These are phyloP conservation scores for Uronychia binucleata DNA, from an alignment of 73 alveolate genomes.

Conservation along the genomic window DNA sequence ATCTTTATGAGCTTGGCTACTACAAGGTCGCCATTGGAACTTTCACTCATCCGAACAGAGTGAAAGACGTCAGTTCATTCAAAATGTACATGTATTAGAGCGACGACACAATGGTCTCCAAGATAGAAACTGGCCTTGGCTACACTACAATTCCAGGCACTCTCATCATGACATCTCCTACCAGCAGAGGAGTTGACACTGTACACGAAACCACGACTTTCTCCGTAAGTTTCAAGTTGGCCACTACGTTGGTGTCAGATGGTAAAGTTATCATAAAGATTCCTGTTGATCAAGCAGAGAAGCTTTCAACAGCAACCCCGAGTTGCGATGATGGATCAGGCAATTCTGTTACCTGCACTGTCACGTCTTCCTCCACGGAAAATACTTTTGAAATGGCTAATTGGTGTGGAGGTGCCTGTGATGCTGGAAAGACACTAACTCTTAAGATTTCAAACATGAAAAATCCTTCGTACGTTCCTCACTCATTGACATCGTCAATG, in stretches of 20 bases:
- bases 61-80: conserved; percentile 7
- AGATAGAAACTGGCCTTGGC: neutral
- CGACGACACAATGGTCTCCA: neutral
- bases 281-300: conserved; percentile 17
- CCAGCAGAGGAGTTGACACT: neutral
- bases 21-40: neutral
- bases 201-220: conserved; percentile 5
- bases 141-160: conserved; percentile 14
- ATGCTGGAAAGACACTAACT: conserved; percentile 9
- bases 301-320: neutral
- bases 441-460: neutral
- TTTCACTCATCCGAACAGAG: conserved; percentile 2
- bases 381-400: neutral
- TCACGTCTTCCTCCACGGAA: neutral
- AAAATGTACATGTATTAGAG: neutral
- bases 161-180: neutral
- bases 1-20: neutral
- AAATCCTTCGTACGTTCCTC: conserved; percentile 12
- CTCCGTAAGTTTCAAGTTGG: neutral
- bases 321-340: conserved; percentile 15
- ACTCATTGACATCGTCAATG: conserved; percentile 14
- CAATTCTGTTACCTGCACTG: conserved; percentile 3
- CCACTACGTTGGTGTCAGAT: neutral
- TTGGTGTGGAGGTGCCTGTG: conserved; percentile 25
- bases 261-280: neutral